Evolutionary conservation across 2,329 filamentous ascomycete genomes (phyloP).

Genomic region (Trichoderma gracile): DNA sequence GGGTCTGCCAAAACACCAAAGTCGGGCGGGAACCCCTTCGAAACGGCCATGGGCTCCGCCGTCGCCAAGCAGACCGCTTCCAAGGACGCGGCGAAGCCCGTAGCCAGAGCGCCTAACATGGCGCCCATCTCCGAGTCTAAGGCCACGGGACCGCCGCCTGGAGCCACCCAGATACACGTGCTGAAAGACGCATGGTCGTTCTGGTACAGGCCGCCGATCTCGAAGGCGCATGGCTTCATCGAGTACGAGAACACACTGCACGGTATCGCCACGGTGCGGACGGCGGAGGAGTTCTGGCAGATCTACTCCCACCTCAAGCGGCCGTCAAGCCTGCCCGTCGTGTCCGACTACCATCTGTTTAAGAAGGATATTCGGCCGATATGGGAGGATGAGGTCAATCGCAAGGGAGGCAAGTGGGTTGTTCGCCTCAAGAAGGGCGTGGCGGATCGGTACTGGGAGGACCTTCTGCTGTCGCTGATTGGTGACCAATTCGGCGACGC

Average conservation of each 20-base stretch:
- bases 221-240: conserved; percentile 81
- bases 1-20: conserved; percentile 87
- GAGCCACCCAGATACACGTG: conserved; percentile 49
- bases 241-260: conserved; percentile 98
- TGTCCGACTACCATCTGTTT: conserved; percentile 98
- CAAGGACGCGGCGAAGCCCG: conserved; percentile 39
- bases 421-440: conserved; percentile 96
- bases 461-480: conserved; percentile 83
- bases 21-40: conserved; percentile 76
- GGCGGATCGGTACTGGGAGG: conserved; percentile 95
- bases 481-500: conserved; percentile 94
- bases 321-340: conserved; percentile 82
- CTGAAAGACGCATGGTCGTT: conserved; percentile 91
- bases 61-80: conserved; percentile 36
- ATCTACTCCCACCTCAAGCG: conserved; percentile 88
- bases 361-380: conserved; percentile 94
- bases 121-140: conserved; percentile 49
- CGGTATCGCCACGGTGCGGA: conserved; percentile 76
- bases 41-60: conserved; percentile 62
- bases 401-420: conserved; percentile 95
- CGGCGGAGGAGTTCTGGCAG: conserved; percentile 87
- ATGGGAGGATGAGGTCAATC: conserved; percentile 98
- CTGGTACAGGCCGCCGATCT: conserved; percentile 95
- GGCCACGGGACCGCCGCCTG: conserved; percentile 37
- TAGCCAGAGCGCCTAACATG: conserved; percentile 41